phyloP scores from a whole-genome alignment of 2,329 filamentous ascomycete genomes.

The Cryphonectria parasitica region DNA sequence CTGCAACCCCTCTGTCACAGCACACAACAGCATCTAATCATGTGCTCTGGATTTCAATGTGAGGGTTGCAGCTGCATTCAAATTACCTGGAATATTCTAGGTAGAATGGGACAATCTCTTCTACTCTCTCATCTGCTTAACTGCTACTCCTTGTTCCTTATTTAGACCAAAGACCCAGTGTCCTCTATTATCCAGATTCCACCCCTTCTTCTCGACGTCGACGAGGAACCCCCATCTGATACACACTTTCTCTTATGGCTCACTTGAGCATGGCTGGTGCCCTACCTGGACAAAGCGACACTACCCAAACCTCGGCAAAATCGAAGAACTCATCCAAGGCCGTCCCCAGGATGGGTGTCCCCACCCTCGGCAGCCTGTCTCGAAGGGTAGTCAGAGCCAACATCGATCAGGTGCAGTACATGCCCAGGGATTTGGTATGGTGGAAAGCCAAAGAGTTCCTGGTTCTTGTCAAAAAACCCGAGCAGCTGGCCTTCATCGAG shows the following conservation, averaged over 20 bases:
- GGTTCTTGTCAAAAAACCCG: constrained; percentile 69
- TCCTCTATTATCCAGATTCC: not conserved
- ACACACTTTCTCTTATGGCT: not conserved
- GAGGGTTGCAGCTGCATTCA: not conserved
- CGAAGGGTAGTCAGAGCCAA: not conserved
- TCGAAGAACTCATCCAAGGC: not conserved
- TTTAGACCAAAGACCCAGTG: not conserved
- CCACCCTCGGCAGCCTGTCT: not conserved
- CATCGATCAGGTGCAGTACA: constrained; percentile 4
- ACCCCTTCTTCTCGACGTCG: not conserved
- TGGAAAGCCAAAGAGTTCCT: constrained; percentile 70
- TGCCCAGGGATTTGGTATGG: constrained; percentile 45
- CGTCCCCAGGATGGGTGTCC: not conserved
- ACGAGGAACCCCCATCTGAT: not conserved
- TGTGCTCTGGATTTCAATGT: not conserved
- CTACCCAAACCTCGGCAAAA: not conserved
- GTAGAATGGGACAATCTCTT: not conserved
- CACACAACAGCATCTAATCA: not conserved
- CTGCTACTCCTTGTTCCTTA: not conserved
- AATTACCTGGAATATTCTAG: not conserved
- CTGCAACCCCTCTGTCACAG: not conserved
- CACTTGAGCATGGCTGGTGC: not conserved
- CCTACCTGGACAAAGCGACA: not conserved
- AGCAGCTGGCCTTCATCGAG: constrained; percentile 77
- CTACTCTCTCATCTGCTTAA: too few species aligned